Evolutionary conservation across 108 stramenopile species (phyloP).

Genomic region (Aureococcus anophagefferens): DNA sequence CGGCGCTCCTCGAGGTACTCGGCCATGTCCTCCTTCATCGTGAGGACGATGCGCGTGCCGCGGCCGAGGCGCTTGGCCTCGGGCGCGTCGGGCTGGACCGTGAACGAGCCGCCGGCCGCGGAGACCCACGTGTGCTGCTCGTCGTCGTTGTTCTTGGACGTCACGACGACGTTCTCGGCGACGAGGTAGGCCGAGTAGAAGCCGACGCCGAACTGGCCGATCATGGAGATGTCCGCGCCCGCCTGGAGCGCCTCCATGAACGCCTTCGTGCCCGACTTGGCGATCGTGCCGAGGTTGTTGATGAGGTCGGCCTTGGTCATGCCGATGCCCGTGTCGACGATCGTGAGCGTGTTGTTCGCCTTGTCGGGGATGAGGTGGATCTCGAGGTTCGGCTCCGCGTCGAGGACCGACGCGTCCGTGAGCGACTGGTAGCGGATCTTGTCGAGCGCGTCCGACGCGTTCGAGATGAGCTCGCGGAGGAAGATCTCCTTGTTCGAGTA

Average conservation of each 20-base stretch:
- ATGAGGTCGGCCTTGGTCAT: conserved; percentile 99
- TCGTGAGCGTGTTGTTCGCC: conserved; percentile 98
- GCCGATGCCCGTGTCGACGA: conserved; percentile 96
- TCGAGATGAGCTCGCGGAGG: conserved; percentile 98
- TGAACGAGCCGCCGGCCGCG: conserved; percentile 97
- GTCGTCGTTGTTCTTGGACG: conserved; percentile 93
- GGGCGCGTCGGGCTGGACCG: conserved; percentile 55
- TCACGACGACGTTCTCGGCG: conserved; percentile 93
- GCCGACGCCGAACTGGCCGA: conserved; percentile 99
- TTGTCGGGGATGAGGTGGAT: conserved; percentile 97
- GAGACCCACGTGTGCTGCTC: conserved; percentile 85
- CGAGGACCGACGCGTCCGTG: conserved; percentile 86
- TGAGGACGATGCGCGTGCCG: conserved; percentile 95
- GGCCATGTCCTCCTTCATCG: conserved; percentile 99
- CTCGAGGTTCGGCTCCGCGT: conserved; percentile 84
- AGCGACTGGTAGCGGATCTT: conserved; percentile 98
- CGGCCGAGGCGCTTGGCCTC: conserved; percentile 71
- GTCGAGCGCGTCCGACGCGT: conserved; percentile 91
- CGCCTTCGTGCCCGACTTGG: conserved; percentile 99
- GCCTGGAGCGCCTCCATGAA: conserved; percentile 99
- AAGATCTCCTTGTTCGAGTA: conserved; percentile 99
- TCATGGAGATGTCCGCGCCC: conserved; percentile 99
- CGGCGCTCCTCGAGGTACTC: conserved; percentile 98
- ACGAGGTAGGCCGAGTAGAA: conserved; percentile 99
- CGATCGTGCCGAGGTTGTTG: conserved; percentile 99